Base-by-base conservation (phyloP, 208 protist genomes). In the Novymonas esmeraldas region DNA sequence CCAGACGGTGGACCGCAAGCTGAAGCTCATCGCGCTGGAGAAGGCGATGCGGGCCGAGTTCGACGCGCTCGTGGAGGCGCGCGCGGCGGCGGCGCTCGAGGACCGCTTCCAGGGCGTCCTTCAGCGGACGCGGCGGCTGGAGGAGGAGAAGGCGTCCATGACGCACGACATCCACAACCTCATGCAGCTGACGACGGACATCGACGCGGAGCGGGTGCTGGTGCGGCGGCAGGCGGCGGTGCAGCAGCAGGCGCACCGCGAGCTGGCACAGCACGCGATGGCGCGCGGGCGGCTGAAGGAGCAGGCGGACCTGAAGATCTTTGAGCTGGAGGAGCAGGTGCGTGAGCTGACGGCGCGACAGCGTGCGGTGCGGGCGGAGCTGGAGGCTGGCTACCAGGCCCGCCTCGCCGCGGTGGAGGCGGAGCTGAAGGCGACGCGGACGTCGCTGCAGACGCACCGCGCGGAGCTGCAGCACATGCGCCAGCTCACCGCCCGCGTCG, bases 1-100 rank as follows among this genome's bases (percentile, higher is more conserved):
- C 62, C 81, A 92, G 59, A 89, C 84, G 29, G 74, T 95, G 11
- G 89, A 95, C 62, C 81, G 89, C 16, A 95, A 95, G 56, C 85
- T 95, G 75, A 76, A 83, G 38, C 74, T 95, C 22, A 70, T 92
- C 24, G 84, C 89, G 22, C 56, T 95, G 38, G 89, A 95, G 58
- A 78, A 84, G 64, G 79, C 73, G 22, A 92, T 95, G 85, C 74
- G 77, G 39, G 81, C 82, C 34, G 49, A 75, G 56, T 91, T 91
- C 48, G 29, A 89, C 29, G 29, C 42, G n/a, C 64, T 82, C 29
- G 85, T 94, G 2, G 78, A 90, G 58, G 57, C 33, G 39, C 81
- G 84, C 46, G 79, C 83, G 13, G 56, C 38, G 22, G 56, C 62
- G 9, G 58, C 89, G 62, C 70, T 92, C 24, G 78, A 87, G 57